These are phyloP conservation scores for Diplodia sapinea DNA, from an alignment of 2,329 filamentous ascomycete species.

Conservation along the genomic window DNA sequence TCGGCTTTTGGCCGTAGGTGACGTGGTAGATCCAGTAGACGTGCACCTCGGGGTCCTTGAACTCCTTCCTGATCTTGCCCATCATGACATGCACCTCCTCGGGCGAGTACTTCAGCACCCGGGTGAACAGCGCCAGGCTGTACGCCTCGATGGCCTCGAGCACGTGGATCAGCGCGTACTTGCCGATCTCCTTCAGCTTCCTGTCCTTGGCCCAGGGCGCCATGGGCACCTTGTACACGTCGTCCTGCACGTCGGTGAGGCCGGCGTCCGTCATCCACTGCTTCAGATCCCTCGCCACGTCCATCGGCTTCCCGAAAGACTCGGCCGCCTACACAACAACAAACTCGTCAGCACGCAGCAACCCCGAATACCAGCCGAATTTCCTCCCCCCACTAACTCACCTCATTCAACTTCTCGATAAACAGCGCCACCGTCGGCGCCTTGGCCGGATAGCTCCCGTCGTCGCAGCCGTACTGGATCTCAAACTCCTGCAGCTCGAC, in stretches of 20 bases:
- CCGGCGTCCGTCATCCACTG: slow-evolving; percentile 58
- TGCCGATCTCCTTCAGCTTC: slow-evolving; percentile 45
- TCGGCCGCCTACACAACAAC: slow-evolving; percentile 21
- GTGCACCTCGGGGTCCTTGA: slow-evolving; percentile 19
- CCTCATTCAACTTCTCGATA: slow-evolving; percentile 29
- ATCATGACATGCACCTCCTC: slow-evolving; percentile 28
- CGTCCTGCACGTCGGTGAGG: slow-evolving; percentile 59
- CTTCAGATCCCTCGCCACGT: slow-evolving; percentile 48
- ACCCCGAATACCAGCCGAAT: rapidly evolving
- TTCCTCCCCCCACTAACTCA: not conserved
- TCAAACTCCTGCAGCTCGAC: slow-evolving; percentile 51
- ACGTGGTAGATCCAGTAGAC: slow-evolving; percentile 19
- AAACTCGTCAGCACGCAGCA: slow-evolving; percentile 29
- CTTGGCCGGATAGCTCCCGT: slow-evolving; percentile 34
- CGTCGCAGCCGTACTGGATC: slow-evolving; percentile 25
- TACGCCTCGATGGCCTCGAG: slow-evolving; percentile 48
- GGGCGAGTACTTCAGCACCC: slow-evolving; percentile 29
- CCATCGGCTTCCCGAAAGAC: slow-evolving; percentile 41
- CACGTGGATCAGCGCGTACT: slow-evolving; percentile 41
- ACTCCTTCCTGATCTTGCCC: slow-evolving; percentile 8
- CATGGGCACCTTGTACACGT: slow-evolving; percentile 42
- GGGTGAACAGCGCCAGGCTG: slow-evolving; percentile 45
- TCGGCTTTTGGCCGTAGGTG: slow-evolving; percentile 17
- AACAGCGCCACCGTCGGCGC: slow-evolving; percentile 37
- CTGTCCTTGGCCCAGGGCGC: slow-evolving; percentile 40